Evolutionary conservation across 2,329 filamentous ascomycete species (phyloP), one percentile per base, ranked within the genome.

Genomic region (Thermothelomyces thermophilus): DNA sequence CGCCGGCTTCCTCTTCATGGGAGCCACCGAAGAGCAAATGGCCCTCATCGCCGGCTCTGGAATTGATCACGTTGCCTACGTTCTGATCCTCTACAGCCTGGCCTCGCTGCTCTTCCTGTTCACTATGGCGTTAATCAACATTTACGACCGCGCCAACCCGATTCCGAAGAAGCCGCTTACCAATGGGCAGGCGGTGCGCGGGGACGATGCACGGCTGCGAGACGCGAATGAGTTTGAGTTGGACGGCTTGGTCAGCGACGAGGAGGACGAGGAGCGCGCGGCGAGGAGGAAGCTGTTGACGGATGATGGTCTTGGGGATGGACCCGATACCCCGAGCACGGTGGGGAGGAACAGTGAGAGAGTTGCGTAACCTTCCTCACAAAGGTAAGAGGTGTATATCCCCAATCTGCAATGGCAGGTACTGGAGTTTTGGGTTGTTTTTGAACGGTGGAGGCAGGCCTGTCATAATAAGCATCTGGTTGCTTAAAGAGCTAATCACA

Each of bases 21-120:
- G 89, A 28, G 91, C 93, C 14, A 97, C 90, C 0, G 93, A 97
- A 66, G 90, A 98, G 70, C 93, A 97, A 69, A 95, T 97, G 87
- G 63, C 74, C 19, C 73, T 96, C 1, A 74, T 97, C 5, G 76
- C 80, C 35, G 73, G 80, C 34, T 85, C 87, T 0, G 77, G 83
- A 52, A 83, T 97, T 61, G 90, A 90, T 22, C 89, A 94, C 63
- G 87, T 97, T 36, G 85, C 90, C 5, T 98, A 97, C 66, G 82
- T 97, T 35, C 76, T 98, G 22, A 90, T 97, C 46, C 73, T 96
- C 9, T 97, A 86, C 75, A 95, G 88, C 61, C 74, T 96, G 45
- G 85, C 91, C 20, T 96, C 95, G 67, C 68, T 98, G 17, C 67
- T 95, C 40, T 98, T 95, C 73, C 82, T 98, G 33, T 95, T 96